Base-by-base conservation (phyloP, 345 rosid genomes). In the Eucalyptus sp. region DNA sequence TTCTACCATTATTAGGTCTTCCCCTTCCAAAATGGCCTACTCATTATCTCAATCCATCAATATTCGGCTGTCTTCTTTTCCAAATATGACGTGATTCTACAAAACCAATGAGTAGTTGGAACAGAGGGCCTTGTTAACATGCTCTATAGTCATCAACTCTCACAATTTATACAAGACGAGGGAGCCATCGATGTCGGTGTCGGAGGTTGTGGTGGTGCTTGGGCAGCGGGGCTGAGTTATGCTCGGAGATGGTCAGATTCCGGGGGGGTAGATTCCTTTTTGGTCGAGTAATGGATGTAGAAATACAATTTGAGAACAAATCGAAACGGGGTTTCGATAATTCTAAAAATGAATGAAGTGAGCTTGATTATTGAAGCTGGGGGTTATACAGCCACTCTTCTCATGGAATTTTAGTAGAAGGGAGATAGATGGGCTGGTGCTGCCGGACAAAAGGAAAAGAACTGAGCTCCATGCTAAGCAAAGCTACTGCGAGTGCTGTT, bases 1-100 rank as follows among this genome's bases (percentile, higher is more conserved):
- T 90, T 88, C 85, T 88, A 89, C 90, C 87, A 93, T 90, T 89
- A 89, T 86, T 56, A 86, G 56, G 92, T 89, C 90, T 66, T 87
- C 90, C 90, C 91, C 88, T 56, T 56, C 76, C 31, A 52, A 88
- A 91, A 89, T 90, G 89, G 90, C 66, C 60, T 33, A 87, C 86
- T 89, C 27, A 37, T 86, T 84, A 79, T 84, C 71, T 68, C 80
- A 76, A 76, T 5, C 83, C 84, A 76, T 41, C 84, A 41, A 14
- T 64, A 64, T 64, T 64, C 76, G 41, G 37, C 41, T 64, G 76
- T 64, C 37, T 7, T n/a, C 14, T 52, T 31, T 64, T 14, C 76
- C 76, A 64, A 64, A 37, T 20, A 76, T 12, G 84, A 76, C 48
- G 48, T 76, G 41, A 11, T 22, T 20, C 15, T 11, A 6, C 46